These are phyloP conservation scores for Lignosus rhinocerotis DNA, from an alignment of 1,284 basidiomycete species.

Conservation along the genomic window DNA sequence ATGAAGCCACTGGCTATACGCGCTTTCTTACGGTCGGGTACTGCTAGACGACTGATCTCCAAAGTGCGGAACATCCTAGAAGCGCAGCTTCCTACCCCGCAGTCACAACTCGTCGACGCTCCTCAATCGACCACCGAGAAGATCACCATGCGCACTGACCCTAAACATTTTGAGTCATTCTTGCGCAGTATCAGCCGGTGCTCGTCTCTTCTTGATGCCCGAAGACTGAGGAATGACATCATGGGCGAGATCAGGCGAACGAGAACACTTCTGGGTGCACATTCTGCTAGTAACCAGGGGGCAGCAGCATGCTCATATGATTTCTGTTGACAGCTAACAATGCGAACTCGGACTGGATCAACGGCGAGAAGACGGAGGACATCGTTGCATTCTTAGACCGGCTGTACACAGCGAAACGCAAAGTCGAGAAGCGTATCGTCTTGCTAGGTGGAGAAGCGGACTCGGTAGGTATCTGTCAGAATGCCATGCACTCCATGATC, in stretches of 20 bases:
- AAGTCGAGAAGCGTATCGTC: constrained; percentile 83
- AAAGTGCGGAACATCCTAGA: constrained; percentile 84
- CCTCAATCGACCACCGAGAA: constrained; percentile 52
- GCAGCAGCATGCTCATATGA: background rate
- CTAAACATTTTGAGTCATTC: constrained; percentile 87
- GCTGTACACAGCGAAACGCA: constrained; percentile 84
- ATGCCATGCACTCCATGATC: background rate
- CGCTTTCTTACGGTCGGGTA: background rate
- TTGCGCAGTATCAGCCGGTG: constrained; percentile 81
- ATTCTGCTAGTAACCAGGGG: background rate
- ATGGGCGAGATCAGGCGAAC: constrained; percentile 85
- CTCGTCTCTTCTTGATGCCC: constrained; percentile 83
- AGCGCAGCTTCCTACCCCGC: constrained; percentile 65
- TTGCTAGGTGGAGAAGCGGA: constrained; percentile 73
- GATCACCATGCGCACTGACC: constrained; percentile 76
- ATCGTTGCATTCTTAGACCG: constrained; percentile 86
- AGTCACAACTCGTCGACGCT: constrained; percentile 40
- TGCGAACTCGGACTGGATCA: constrained; percentile 83
- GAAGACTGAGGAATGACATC: constrained; percentile 89
- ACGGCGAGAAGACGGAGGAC: constrained; percentile 79
- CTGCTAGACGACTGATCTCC: constrained; percentile 71
- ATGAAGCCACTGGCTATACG: background rate
- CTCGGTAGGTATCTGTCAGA: constrained; percentile 43
- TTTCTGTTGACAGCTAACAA: constrained; percentile 58
- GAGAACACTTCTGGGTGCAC: constrained; percentile 64